Conservation (phyloP, 1,284 basidiomycete species). For the Blastosporella zonata region DNA sequence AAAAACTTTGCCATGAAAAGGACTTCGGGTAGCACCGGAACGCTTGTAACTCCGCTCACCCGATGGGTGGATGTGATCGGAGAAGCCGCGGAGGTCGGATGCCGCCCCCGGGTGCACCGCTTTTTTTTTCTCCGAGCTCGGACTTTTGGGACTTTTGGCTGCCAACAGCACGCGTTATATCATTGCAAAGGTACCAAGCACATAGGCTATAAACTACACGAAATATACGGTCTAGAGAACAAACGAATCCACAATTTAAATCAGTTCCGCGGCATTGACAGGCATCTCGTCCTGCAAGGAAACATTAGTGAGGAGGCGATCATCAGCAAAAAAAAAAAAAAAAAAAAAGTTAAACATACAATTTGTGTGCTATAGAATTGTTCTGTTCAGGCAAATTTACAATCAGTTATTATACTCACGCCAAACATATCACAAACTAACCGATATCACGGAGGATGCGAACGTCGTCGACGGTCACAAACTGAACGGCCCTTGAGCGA, state of each 20-base stretch:
- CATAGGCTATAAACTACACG: slow-evolving; percentile 21
- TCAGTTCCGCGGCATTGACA: slow-evolving; percentile 86
- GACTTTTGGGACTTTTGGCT: neutral
- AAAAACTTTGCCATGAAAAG: slow-evolving; percentile 43
- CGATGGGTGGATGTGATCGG: slow-evolving; percentile 21
- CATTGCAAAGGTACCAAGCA: slow-evolving; percentile 3
- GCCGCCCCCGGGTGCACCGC: neutral
- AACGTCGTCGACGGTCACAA: slow-evolving; percentile 89
- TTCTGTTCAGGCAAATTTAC: slow-evolving; percentile 42
- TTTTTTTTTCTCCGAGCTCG: neutral
- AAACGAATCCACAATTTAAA: slow-evolving; percentile 39
- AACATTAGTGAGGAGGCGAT: slow-evolving; percentile 22
- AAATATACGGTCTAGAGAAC: slow-evolving; percentile 19
- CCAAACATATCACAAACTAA: slow-evolving; percentile 34
- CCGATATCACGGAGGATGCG: slow-evolving; percentile 89
- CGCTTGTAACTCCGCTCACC: slow-evolving; percentile 36
- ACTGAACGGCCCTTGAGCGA: slow-evolving; percentile 44
- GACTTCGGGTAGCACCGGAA: slow-evolving; percentile 44
- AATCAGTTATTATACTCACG: slow-evolving; percentile 17
- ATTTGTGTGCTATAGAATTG: slow-evolving; percentile 90
- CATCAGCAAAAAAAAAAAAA: slow-evolving; percentile 10
- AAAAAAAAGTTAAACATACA: slow-evolving; percentile 39
- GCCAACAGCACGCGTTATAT: neutral
- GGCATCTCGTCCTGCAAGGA: slow-evolving; percentile 84
- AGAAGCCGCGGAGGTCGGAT: slow-evolving; percentile 13